Base-by-base conservation (phyloP, 1,284 basidiomycete species). In the Ustilago esculenta region DNA sequence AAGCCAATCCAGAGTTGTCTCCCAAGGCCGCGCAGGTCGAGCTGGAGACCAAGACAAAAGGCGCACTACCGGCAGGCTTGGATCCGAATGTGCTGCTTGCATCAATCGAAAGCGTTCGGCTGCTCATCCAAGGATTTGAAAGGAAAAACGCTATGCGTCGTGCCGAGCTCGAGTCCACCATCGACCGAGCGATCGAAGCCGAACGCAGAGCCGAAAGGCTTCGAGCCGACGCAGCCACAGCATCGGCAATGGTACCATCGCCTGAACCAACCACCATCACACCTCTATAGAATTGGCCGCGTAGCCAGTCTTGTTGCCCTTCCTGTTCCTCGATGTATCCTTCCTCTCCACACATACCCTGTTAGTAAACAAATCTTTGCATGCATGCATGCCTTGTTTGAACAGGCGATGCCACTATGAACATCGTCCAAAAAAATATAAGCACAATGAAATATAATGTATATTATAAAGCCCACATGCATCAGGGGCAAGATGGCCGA, bases 401-500 rank as follows among this genome's bases (percentile, higher is more conserved):
- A n/a, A n/a, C n/a, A n/a, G n/a, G n/a, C n/a, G n/a, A n/a, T n/a
- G n/a, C n/a, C n/a, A n/a, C n/a, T n/a, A n/a, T n/a, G n/a, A n/a
- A n/a, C n/a, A n/a, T n/a, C n/a, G n/a, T n/a, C n/a, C n/a, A n/a
- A n/a, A n/a, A n/a, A n/a, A n/a, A n/a, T n/a, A n/a, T n/a, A n/a
- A n/a, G n/a, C n/a, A n/a, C n/a, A n/a, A n/a, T n/a, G n/a, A n/a
- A n/a, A n/a, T n/a, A 51, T 42, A 36, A 27, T 49, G 41, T 11
- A 17, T 7, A 11, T 9, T 14, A 8, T 21, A 3, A 4, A 5
- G 0, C 18, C 23, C 21, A 1, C 6, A 8, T 9, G 12, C 27
- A 49, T 49, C 48, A 0, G 51, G 42, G 67, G 67, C 67, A 70
- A 64, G 56, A 66, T 71, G 68, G 68, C 68, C 68, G 68, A 71